Evolutionary conservation across 169 alveolate species (phyloP), one percentile per base, ranked within the genome.

Genomic region (Besnoitia besnoiti): DNA sequence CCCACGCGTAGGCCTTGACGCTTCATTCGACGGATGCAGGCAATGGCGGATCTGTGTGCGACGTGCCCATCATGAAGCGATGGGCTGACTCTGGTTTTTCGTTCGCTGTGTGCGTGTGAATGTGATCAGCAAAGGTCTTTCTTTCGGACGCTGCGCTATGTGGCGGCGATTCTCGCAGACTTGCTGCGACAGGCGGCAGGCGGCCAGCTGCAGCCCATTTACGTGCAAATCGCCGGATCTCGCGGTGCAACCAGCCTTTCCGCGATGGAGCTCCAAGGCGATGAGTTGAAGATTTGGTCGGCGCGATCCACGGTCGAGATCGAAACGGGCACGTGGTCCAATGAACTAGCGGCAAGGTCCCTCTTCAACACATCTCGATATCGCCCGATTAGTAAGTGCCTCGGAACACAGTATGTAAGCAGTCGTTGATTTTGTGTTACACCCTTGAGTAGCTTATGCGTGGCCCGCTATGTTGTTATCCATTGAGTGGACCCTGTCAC

Each of bases 111-210:
- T 39, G 39, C 87, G 49, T 37, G 3, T 39, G 14, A 4, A n/a
- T 10, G 10, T 21, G n/a, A 4, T 2, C 87, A 77, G 87, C 61
- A 42, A 35, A 42, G 87, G 14, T 44, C 61, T 4, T 42, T 77
- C 30, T 40, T 77, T 55, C 87, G 87, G 49, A 44, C 59, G 61
- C 87, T 77, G 27, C 87, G 87, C 10, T 42, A 40, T 24, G 61
- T 39, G 24, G 59, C 59, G 14, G 87, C 59, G 14, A 77, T 77
- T 37, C 59, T 77, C 55, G 87, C 87, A 37, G 87, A 77, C 59
- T 77, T 77, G 55, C 50, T 77, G 35, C 61, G 59, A 42, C 61
- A 37, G 33, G 87, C 87, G 4, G 49, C 30, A 2, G 87, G 87
- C 19, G 14, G 59, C 59, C 59, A 8, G 35, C 47, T 73, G 16